phyloP scores from a whole-genome alignment of 306 rosid species.

The Cotoneaster glaucophyllus region DNA sequence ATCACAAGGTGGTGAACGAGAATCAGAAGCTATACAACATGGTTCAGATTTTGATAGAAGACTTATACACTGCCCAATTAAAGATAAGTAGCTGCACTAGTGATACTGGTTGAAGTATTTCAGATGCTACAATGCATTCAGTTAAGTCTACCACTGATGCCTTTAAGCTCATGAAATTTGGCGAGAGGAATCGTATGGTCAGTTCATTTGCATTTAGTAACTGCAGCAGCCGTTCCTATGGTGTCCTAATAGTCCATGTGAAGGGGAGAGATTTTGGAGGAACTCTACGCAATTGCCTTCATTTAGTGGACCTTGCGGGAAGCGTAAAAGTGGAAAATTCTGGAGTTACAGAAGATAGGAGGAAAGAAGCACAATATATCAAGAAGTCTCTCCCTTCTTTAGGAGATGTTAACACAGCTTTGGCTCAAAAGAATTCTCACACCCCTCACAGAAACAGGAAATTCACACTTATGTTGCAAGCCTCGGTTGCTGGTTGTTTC shows the following conservation, averaged over 20 bases:
- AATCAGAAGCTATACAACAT: constrained; percentile 67
- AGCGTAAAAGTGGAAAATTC: constrained; percentile 89
- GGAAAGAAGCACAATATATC: too few relatives aligned
- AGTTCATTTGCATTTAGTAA: constrained; percentile 73
- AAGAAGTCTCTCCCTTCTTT: too few relatives aligned
- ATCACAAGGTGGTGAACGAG: constrained; percentile 69
- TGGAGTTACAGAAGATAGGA: too few relatives aligned
- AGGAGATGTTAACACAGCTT: too few relatives aligned
- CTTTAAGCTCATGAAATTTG: constrained; percentile 67
- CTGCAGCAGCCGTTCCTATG: constrained; percentile 82
- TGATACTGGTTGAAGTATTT: constrained; percentile 68
- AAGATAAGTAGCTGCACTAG: constrained; percentile 69
- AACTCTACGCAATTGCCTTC: constrained; percentile 64
- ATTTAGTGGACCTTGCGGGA: constrained; percentile 95
- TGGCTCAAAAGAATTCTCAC: too few relatives aligned
- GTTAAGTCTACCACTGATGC: constrained; percentile 75
- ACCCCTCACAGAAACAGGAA: too few relatives aligned
- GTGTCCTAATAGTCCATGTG: constrained; percentile 84
- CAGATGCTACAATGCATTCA: constrained; percentile 55
- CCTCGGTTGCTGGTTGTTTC: too few relatives aligned
- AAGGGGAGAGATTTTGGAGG: constrained; percentile 72
- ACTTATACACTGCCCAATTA: constrained; percentile 52
- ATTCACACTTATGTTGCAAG: too few relatives aligned
- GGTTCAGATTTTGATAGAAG: constrained; percentile 86
- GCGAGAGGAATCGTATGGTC: constrained; percentile 71